Conservation (phyloP, 768 basidiomycete genomes). For the Pisolithus microcarpus region DNA sequence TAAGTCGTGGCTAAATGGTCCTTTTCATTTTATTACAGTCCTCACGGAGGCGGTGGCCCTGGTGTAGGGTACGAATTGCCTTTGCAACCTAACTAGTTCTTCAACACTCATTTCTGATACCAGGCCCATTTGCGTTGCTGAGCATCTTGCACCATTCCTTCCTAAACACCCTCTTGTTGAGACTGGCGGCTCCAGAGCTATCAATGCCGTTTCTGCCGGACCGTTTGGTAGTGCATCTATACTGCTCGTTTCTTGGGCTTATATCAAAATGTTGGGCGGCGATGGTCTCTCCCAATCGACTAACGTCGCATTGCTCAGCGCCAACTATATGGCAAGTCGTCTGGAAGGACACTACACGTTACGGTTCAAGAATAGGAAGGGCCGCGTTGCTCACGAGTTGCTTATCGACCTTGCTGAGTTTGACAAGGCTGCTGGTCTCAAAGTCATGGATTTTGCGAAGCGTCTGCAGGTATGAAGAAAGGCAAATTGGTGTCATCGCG, state of each 20-base stretch:
- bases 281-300: slow-evolving; percentile 80
- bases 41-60: slow-evolving; percentile 96
- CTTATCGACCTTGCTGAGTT: slow-evolving; percentile 95
- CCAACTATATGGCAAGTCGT: slow-evolving; percentile 94
- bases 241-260: slow-evolving; percentile 96
- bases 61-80: slow-evolving; percentile 70
- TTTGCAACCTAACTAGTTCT: not conserved
- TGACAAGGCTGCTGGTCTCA: slow-evolving; percentile 80
- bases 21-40: slow-evolving; percentile 37
- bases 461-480: slow-evolving; percentile 68
- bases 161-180: slow-evolving; percentile 77
- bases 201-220: slow-evolving; percentile 84
- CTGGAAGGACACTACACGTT: slow-evolving; percentile 79
- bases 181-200: slow-evolving; percentile 61
- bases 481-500: not conserved
- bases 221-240: slow-evolving; percentile 96
- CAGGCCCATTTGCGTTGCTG: slow-evolving; percentile 88
- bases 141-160: slow-evolving; percentile 92
- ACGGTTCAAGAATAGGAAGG: slow-evolving; percentile 85
- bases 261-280: slow-evolving; percentile 99
- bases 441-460: slow-evolving; percentile 96
- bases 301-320: slow-evolving; percentile 83
- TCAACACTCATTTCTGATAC: slow-evolving; percentile 3
- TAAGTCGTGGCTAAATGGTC: not conserved
- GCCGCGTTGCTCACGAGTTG: slow-evolving; percentile 91